Evolutionary conservation across 1,139 yeast species (phyloP).

Genomic region (Arxiozyma slooffiae): DNA sequence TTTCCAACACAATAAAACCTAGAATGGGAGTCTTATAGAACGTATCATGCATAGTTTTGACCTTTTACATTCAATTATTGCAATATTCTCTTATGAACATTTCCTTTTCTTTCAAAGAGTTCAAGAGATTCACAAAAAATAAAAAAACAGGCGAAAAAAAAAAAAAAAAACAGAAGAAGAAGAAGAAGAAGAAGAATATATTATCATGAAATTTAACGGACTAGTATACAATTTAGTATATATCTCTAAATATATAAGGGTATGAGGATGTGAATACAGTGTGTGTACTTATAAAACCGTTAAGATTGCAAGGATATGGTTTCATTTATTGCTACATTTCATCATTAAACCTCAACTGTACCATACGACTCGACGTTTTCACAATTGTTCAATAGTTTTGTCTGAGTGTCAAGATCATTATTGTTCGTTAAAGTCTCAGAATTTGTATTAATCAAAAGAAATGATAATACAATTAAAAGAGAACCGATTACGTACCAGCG

Average conservation of each 20-base stretch:
- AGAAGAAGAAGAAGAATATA: not conserved
- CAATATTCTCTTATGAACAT: no score
- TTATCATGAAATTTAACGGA: no score
- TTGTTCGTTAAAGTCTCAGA: not conserved
- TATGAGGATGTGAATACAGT: no score
- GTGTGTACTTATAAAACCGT: no score
- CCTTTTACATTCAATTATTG: not conserved
- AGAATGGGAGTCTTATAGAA: no score
- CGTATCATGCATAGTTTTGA: not conserved
- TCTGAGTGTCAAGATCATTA: not conserved
- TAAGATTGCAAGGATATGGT: not conserved
- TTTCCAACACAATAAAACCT: no score
- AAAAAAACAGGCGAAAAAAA: no score
- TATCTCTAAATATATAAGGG: no score
- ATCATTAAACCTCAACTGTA: not conserved
- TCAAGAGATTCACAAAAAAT: not conserved
- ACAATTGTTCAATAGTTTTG: no score
- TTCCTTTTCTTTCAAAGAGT: not conserved
- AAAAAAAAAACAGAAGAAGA: no score
- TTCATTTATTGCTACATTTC: no score
- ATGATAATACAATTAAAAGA: constrained; percentile 63
- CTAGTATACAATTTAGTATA: no score
- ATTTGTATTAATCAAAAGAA: constrained; percentile 59
- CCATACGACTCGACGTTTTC: not conserved
- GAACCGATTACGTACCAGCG: constrained; percentile 65